Evolutionary conservation across 306 rosid species (phyloP), one percentile per base, ranked within the genome.

Genomic region (Albizia julibrissin): DNA sequence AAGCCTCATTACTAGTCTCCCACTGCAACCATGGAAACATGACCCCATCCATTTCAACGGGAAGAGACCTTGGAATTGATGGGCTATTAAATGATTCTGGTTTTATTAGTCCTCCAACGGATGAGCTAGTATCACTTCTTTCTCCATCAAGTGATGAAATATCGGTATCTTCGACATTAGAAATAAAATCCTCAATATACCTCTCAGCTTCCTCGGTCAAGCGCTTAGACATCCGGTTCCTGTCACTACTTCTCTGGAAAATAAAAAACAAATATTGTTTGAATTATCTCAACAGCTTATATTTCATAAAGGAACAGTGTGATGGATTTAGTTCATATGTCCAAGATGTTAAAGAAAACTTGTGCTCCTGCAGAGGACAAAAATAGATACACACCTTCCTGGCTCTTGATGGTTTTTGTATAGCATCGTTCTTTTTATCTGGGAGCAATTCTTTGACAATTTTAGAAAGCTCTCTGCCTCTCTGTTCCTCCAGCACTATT

Each of bases 91-190:
- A 81, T 70, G 82, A 73, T 85, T 86, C 92, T 2, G 85, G 66
- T 90, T 90, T 96, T 42, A 84, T 67, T 56, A 89, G 82, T 56
- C 94, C 98, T 58, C 98, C 97, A 61, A 96, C 58, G 72, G 97
- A 91, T 16, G 99, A 94, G 82, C 94, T 96, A 65, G 99, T 86
- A 78, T 96, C 99, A 26, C 99, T 96, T 79, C 98, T 91, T 87
- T 96, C 98, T 52, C 98, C 99, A 52, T 96, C 99, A 42, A 96
- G 75, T 19, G 99, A 96, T 2, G 98, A 96, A 84, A 96, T 91
- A 71, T 96, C 99, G 2, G 98, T 92, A 77, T 96, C 99, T 91
- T 96, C 99, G 71, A 96, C 87, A 80, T 88, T 96, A 77, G 97
- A 96, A 87, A 96, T 92, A 84, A 94, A 96, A 87, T 96, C 98